These are phyloP conservation scores for Puccinia novopanici DNA, from an alignment of 1,284 basidiomycete species.

Conservation along the genomic window DNA sequence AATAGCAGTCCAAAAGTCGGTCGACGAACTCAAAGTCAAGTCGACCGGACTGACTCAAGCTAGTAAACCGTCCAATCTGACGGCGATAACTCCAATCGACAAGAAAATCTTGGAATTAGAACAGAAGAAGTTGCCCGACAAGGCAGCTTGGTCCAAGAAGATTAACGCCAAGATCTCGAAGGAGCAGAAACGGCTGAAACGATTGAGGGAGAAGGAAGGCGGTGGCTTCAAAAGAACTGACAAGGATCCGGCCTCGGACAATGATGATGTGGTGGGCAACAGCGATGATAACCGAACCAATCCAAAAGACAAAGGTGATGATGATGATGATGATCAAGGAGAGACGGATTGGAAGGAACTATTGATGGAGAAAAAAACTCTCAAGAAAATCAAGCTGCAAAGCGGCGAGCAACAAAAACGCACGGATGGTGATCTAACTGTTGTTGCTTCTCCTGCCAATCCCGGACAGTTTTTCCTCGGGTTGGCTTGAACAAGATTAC, in stretches of 20 bases:
- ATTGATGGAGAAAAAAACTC: slow-evolving; percentile 31
- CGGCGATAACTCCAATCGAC: slow-evolving; percentile 47
- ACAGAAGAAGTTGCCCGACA: slow-evolving; percentile 18
- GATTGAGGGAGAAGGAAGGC: slow-evolving; percentile 30
- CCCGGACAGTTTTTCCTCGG: slow-evolving; percentile 17
- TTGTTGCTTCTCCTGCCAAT: not conserved
- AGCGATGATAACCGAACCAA: not conserved
- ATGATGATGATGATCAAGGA: slow-evolving; percentile 38
- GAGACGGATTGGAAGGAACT: slow-evolving; percentile 49
- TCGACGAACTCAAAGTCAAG: slow-evolving; percentile 53
- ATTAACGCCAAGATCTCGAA: slow-evolving; percentile 56
- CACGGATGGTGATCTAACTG: not conserved
- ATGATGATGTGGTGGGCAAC: not conserved
- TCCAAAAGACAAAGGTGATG: too few species aligned
- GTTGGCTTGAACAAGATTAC: not conserved
- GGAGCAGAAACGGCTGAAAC: slow-evolving; percentile 43
- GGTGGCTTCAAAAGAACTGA: not conserved
- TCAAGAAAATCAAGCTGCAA: slow-evolving; percentile 37
- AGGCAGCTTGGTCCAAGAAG: slow-evolving; percentile 53
- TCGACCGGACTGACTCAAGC: not conserved
- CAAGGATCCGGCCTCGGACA: not conserved
- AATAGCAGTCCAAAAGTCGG: slow-evolving; percentile 44
- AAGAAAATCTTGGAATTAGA: slow-evolving; percentile 36
- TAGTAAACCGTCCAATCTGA: slow-evolving; percentile 27
- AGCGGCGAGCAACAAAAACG: slow-evolving; percentile 19